Evolutionary conservation across 192 early-diverging fungal species (phyloP), one percentile per base, ranked within the genome.

Genomic region (Gryganskiella cystojenkinii): DNA sequence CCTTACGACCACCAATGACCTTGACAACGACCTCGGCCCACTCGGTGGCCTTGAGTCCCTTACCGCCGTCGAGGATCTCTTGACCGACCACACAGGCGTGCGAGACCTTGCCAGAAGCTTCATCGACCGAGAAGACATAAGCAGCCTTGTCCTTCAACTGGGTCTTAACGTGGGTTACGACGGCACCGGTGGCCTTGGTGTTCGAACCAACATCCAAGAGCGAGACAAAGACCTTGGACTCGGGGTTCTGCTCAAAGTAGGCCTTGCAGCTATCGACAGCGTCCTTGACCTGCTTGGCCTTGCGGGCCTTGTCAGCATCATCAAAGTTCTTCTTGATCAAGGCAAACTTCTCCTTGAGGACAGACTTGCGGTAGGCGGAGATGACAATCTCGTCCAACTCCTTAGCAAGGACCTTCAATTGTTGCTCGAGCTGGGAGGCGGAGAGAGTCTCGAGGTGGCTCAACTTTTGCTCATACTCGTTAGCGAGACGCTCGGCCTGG

Each of bases 21-120:
- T 90, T 84, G 27, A 88, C 75, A n/a, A 98, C 95, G 31, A 90
- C 91, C 22, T 86, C 85, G 19, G 95, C 94, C 98, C 98, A 99
- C 24, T 93, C 95, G 49, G 83, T 88, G 33, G 96, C 98, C 85
- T 92, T 95, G 56, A 99, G 82, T 2, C 94, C 95, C 65, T 91
- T 89, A 7, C 72, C 83, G 22, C 61, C 45, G 14, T 64, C 31
- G 64, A 94, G 84, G 22, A 93, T 74, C 20, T 82, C 82, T 87
- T 95, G 92, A 64, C 88, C 85, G 17, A 98, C 94, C 50, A 95
- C 85, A 67, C 94, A 95, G 68, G 88, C 88, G 80, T 96, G 92
- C 11, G 88, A 81, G 4, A 99, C 92, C 64, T 91, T 91, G 43
- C 87, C 84, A 15, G 74, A 84, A 13, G 75, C 84, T 40, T 72